Base-by-base conservation (phyloP, 257 asterid species). In the Capsicum baccatum region DNA sequence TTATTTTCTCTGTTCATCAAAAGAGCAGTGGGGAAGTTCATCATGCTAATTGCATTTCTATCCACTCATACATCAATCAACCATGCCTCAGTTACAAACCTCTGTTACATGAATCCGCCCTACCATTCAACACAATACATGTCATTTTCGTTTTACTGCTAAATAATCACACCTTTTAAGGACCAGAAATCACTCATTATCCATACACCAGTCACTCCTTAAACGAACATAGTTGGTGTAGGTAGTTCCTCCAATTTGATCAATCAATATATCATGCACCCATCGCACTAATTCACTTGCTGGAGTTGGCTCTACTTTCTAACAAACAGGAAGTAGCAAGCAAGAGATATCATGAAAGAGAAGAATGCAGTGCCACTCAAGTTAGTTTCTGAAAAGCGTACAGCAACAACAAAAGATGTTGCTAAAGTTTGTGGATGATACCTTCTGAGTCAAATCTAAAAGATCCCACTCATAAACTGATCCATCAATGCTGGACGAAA, bases 381-480 rank as follows among this genome's bases (percentile, higher is more conserved):
- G 42, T 63, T 9, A 63, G 70, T 26, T 26, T 26, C 42, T 26
- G 26, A 10, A 63, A 62, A 19, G 70, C 9, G 16, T 4, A 71
- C 79, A 44, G 57, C 5, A n/a, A 71, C 37, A 0, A 44, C 79
- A 42, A 44, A 16, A 71, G 17, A 44, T 44, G 37, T 44, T 71
- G 37, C 57, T 44, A 9, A 44, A 4, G 56, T 71, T 71, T 42
- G 79, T 71, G 54, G 26, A 42, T 21, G 37, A 26, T 54, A 97
- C 99, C 97, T 95, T 97, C 83, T 94, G 95, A 76, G 84, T 93
- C 87, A 95, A 89, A 84, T 91, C 90, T 37, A 87, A 91, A 78
- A 97, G 89, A 89, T 97, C 99, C 97, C 98, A 97, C 87, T 95
- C 98, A 0, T 95, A 92, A 60, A 97, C 84, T 26, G 99, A 90